A percentile compares a stretch with the other conserved stretches of the same genome.
phyloP scores from a whole-genome alignment of 805 yeast species.

The Lipomyces yamadae region DNA sequence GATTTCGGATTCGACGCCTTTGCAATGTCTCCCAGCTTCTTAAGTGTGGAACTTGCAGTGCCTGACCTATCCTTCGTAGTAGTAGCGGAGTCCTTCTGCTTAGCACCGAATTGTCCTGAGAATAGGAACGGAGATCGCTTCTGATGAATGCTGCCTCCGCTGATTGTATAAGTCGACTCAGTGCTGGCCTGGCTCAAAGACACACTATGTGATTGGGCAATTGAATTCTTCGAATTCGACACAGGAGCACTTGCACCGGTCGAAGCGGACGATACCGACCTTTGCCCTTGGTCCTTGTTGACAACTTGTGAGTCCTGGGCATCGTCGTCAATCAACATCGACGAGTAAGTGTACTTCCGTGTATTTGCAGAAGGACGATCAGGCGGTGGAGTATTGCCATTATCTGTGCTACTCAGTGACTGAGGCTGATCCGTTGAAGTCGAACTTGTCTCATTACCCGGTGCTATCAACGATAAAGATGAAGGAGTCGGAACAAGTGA shows the following conservation, averaged over 20 bases:
- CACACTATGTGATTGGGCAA: slow-evolving; percentile 3
- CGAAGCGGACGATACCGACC: slow-evolving; percentile 29
- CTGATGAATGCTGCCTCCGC: neutral
- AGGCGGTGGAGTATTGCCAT: neutral
- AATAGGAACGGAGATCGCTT: neutral
- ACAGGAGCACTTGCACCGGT: neutral
- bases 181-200: slow-evolving; percentile 4
- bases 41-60: neutral
- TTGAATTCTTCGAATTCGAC: neutral
- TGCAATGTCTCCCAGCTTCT: neutral
- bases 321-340: neutral
- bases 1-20: neutral
- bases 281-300: slow-evolving; percentile 8
- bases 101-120: neutral
- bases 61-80: neutral
- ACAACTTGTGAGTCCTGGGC: neutral
- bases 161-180: neutral
- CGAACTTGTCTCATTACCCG: neutral
- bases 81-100: neutral
- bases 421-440: neutral
- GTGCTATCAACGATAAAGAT: neutral
- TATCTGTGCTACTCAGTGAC: neutral
- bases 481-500: slow-evolving; percentile 3
- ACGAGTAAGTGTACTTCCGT: neutral
- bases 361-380: neutral